Evolutionary conservation across 2,329 filamentous ascomycete genomes (phyloP).

Genomic region (Scytalidium lignicola): DNA sequence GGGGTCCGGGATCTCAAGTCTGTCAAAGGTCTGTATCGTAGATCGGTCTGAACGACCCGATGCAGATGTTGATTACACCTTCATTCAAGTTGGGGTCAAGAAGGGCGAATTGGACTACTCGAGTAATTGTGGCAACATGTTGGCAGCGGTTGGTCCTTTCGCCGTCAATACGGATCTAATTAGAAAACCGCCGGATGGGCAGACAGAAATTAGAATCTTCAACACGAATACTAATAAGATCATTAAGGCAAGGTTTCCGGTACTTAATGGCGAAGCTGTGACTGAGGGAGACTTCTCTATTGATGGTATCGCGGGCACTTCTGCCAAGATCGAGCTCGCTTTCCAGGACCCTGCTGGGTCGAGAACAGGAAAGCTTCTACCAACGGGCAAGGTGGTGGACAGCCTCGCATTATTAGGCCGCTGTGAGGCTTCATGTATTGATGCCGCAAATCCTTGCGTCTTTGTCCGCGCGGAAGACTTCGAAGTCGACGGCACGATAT

Average conservation of each 20-base stretch:
- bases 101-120: slow-evolving; percentile 55
- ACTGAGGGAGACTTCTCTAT: slow-evolving; percentile 48
- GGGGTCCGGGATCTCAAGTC: slow-evolving; percentile 60
- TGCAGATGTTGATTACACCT: slow-evolving; percentile 63
- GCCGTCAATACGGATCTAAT: not conserved
- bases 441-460: too few species aligned
- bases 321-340: slow-evolving; percentile 49
- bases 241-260: slow-evolving; percentile 48
- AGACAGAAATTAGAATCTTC: slow-evolving; percentile 38
- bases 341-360: slow-evolving; percentile 56
- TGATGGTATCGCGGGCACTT: slow-evolving; percentile 51
- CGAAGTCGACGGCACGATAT: too few species aligned
- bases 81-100: slow-evolving; percentile 61
- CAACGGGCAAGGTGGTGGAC: slow-evolving; percentile 54
- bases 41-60: slow-evolving; percentile 39
- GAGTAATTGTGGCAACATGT: slow-evolving; percentile 71
- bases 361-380: slow-evolving; percentile 53
- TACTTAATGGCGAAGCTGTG: slow-evolving; percentile 38
- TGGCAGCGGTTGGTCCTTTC: slow-evolving; percentile 41
- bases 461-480: too few species aligned
- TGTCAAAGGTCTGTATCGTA: slow-evolving; percentile 65
- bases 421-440: too few species aligned
- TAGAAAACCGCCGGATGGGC: not conserved
- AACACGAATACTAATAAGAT: slow-evolving; percentile 59
- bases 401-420: too few species aligned